A percentile compares a stretch with the other conserved stretches of the same genome.
These are phyloP conservation scores for Acanthamoeba sp. DNA, from an alignment of 208 protist genomes.

Conservation along the genomic window DNA sequence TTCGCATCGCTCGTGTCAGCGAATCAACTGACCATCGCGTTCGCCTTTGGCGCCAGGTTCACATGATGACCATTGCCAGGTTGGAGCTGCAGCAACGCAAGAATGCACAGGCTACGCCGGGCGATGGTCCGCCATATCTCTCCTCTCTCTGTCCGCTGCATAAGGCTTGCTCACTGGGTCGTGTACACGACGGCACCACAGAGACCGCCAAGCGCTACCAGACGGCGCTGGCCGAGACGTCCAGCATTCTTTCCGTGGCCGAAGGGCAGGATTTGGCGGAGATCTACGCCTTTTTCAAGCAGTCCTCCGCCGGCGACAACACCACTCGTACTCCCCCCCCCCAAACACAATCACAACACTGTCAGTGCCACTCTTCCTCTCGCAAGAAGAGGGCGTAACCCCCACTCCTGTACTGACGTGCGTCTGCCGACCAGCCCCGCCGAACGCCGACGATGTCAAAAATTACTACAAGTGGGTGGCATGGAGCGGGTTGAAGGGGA, in stretches of 20 bases:
- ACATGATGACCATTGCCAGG: constrained; percentile 77
- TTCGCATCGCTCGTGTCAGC: neutral
- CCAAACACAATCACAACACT: no score
- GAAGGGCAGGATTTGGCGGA: constrained; percentile 3
- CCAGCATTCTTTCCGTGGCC: constrained; percentile 1
- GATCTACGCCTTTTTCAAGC: constrained; percentile 51
- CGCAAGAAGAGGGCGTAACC: no score
- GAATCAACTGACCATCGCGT: no score
- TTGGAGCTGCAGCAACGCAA: constrained; percentile 74
- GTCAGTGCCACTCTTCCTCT: no score
- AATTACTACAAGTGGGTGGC: constrained; percentile 9
- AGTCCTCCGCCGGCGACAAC: constrained; percentile 41
- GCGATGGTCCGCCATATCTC: neutral
- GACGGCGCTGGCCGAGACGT: constrained; percentile 13
- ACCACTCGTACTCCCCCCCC: constrained; percentile 40
- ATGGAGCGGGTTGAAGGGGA: neutral
- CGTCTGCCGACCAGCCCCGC: constrained; percentile 16
- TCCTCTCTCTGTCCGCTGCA: neutral
- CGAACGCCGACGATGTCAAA: neutral
- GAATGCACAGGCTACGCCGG: neutral
- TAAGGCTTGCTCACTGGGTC: neutral
- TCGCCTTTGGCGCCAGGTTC: neutral
- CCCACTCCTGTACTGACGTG: no score
- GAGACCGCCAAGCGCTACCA: neutral
- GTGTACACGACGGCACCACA: neutral